Conservation (phyloP, 495 filamentous ascomycete genomes). For the Hypoxylon fragiforme region DNA sequence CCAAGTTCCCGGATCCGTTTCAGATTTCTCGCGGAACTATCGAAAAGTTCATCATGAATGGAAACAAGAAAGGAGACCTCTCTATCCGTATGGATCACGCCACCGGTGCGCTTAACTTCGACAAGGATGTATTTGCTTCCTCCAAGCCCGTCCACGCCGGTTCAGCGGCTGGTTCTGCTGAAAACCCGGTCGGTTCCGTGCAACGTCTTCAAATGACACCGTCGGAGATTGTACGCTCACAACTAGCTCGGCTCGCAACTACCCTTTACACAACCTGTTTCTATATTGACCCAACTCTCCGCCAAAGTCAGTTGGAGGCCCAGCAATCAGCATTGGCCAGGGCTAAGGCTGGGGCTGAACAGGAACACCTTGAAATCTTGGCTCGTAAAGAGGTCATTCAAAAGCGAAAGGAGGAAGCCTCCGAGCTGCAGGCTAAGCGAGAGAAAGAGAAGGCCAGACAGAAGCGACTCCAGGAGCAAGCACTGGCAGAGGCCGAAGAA, state of each 20-base stretch:
- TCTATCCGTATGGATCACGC: constrained; percentile 96
- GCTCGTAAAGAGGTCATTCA: constrained; percentile 88
- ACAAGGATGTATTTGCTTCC: constrained; percentile 97
- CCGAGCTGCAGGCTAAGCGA: constrained; percentile 77
- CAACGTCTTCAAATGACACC: constrained; percentile 97
- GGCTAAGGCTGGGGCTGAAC: constrained; percentile 81
- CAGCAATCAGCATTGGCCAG: constrained; percentile 79
- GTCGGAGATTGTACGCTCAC: constrained; percentile 94
- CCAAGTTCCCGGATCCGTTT: constrained; percentile 96
- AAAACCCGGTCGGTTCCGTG: constrained; percentile 80
- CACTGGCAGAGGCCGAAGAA: constrained; percentile 83
- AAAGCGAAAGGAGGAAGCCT: constrained; percentile 93
- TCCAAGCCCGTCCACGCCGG: constrained; percentile 89
- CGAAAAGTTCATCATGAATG: constrained; percentile 99
- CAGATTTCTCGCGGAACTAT: constrained; percentile 89
- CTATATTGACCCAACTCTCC: constrained; percentile 90
- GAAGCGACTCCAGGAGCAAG: constrained; percentile 80
- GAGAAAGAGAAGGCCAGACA: constrained; percentile 90
- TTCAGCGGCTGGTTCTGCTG: constrained; percentile 83
- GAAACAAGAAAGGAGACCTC: constrained; percentile 98
- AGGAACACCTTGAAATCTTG: constrained; percentile 88
- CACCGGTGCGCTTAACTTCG: constrained; percentile 91
- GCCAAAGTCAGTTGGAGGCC: constrained; percentile 72
- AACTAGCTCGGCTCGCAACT: constrained; percentile 88
- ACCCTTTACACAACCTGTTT: constrained; percentile 89